Evolutionary conservation across 2,329 filamentous ascomycete species (phyloP).

Genomic region (Monilinia polystroma): DNA sequence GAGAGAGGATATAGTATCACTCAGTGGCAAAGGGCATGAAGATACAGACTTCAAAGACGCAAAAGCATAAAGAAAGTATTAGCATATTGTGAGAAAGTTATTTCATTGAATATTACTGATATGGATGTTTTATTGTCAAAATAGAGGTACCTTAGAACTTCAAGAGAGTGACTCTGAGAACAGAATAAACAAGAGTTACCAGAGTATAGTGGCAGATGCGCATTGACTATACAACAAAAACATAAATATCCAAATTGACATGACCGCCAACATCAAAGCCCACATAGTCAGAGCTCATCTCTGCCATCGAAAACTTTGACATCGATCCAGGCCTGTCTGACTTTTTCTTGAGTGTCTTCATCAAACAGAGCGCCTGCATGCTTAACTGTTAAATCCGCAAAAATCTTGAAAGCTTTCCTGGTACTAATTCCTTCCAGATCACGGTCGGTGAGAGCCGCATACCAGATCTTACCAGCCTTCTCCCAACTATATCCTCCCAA

Average conservation of each 20-base stretch:
- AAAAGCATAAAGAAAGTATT: too few relatives aligned
- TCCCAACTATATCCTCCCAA: slow-evolving; percentile 54
- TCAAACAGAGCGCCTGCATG: slow-evolving; percentile 23
- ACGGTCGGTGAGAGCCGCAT: slow-evolving; percentile 25
- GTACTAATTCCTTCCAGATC: slow-evolving; percentile 10
- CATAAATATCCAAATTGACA: background rate
- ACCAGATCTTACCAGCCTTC: slow-evolving; percentile 35
- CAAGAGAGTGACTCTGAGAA: background rate
- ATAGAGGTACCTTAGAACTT: background rate
- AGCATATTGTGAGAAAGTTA: background rate
- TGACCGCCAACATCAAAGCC: background rate
- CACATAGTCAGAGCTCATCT: too few relatives aligned
- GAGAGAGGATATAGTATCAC: too few relatives aligned
- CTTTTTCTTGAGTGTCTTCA: slow-evolving; percentile 8
- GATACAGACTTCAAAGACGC: background rate
- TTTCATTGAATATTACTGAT: too few relatives aligned
- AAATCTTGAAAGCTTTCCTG: slow-evolving; percentile 8
- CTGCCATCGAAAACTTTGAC: slow-evolving; percentile 8
- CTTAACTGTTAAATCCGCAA: slow-evolving; percentile 19
- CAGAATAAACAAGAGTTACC: background rate
- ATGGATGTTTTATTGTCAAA: background rate
- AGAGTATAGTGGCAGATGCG: background rate
- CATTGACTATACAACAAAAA: fast-evolving
- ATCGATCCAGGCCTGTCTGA: slow-evolving; percentile 24
- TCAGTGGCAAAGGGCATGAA: too few relatives aligned